These are phyloP conservation scores for Ensete ventricosum DNA, from an alignment of 176 grass and related monocot species.

Conservation along the genomic window DNA sequence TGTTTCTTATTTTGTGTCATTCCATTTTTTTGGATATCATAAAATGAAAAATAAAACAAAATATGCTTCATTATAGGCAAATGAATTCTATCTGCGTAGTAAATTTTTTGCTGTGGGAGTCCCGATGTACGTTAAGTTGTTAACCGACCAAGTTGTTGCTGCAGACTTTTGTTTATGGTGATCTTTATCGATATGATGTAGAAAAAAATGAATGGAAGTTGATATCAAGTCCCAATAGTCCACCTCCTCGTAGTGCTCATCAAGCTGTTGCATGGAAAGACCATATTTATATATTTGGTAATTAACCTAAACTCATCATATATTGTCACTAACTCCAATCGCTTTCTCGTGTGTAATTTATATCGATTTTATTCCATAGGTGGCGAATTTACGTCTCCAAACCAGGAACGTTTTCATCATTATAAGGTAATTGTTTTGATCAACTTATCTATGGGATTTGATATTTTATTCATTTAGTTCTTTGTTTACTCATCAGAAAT, in stretches of 20 bases:
- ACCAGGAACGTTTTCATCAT: constrained; percentile 97
- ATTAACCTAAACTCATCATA: constrained; percentile 18
- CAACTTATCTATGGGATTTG: not conserved
- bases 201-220: constrained; percentile 98
- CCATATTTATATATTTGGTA: constrained; percentile 96
- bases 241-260: constrained; percentile 92
- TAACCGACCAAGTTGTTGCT: constrained; percentile 18
- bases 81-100: not conserved
- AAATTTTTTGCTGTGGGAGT: not conserved
- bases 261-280: constrained; percentile 92
- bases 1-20: no score
- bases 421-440: constrained; percentile 56
- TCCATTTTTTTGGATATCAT: no score
- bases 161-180: constrained; percentile 98
- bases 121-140: not conserved
- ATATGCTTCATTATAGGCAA: not conserved
- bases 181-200: constrained; percentile 94
- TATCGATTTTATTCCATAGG: constrained; percentile 35
- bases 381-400: constrained; percentile 95
- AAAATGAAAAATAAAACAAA: not conserved
- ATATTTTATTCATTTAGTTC: constrained; percentile 5
- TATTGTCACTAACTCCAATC: constrained; percentile 16
- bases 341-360: constrained; percentile 5
- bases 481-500: not conserved
- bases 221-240: constrained; percentile 93